Conservation (phyloP, 257 asterid genomes). For the Przewalskia tangutica region DNA sequence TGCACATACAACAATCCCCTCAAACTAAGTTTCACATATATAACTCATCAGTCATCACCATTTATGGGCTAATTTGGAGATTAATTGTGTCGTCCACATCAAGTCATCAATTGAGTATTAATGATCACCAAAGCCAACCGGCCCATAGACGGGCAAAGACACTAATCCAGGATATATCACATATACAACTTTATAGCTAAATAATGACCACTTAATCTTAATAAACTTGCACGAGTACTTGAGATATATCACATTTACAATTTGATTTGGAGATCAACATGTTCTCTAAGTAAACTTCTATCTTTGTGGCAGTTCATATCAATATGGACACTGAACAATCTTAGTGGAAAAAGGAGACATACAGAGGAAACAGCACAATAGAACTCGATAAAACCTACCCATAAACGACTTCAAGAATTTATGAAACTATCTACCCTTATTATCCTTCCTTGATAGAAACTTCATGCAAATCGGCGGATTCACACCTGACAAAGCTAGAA, state of each 20-base stretch:
- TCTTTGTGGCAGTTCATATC: too few relatives aligned
- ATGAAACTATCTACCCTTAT: slow-evolving; percentile 27
- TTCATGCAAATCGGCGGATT: slow-evolving; percentile 67
- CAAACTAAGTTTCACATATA: too few relatives aligned
- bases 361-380: background rate
- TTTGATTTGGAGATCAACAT: background rate
- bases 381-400: background rate
- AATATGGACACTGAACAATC: background rate
- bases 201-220: background rate
- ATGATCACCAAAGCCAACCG: too few relatives aligned
- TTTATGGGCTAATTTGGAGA: too few relatives aligned
- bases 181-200: too few relatives aligned
- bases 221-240: background rate
- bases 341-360: background rate
- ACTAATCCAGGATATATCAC: too few relatives aligned
- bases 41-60: too few relatives aligned
- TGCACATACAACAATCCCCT: too few relatives aligned
- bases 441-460: slow-evolving; percentile 38
- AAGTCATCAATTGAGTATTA: too few relatives aligned
- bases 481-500: slow-evolving; percentile 49
- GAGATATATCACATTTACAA: background rate
- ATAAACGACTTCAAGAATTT: slow-evolving; percentile 1
- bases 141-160: too few relatives aligned
- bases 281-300: too few relatives aligned
- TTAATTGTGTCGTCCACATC: too few relatives aligned